Evolutionary conservation across 805 yeast genomes (phyloP), one percentile per base, ranked within the genome.

Genomic region (Myxozyma neotropica): DNA sequence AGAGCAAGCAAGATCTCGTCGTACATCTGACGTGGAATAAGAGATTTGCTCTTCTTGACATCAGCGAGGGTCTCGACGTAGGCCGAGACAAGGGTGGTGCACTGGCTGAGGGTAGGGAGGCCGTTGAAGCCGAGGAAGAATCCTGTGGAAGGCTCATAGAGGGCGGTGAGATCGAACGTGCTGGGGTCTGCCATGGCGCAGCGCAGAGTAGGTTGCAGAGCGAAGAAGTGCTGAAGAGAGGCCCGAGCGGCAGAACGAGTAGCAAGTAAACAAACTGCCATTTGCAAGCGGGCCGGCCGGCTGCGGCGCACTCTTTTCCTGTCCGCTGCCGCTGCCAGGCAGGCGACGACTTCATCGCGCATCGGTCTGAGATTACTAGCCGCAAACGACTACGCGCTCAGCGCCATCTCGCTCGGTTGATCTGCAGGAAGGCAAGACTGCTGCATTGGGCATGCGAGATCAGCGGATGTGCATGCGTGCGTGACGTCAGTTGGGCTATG

Each of bases 11-110:
- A 44, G 43, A 56, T 57, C 33, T 50, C 57, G 26, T 38, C 53
- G 55, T 64, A 59, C 64, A 64, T 57, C n/a, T 50, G 27, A 12
- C 57, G 50, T 21, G 61, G 42, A 39, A 63, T 61, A 23, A 63
- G 56, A 17, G 63, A 55, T 47, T 63, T 63, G n/a, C 33, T 13
- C 33, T 58, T 59, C 51, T 63, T 63, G 48, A 55, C 61, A 15
- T 49, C 53, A 7, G 64, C 47, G 35, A 63, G 58, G 13, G 67
- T 59, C 31, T 44, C 59, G 29, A 63, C 43, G 63, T 63, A 62
- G 39, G 65, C 64, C 29, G 27, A 27, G 38, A 63, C 48, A 43
- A 63, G 53, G 29, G 39, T 23, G 50, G 36, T 13, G 58, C 58
- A 57, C 43, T 59, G 64, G 36, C n/a, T 8, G 31, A 36, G 21